Evolutionary conservation across 2,329 filamentous ascomycete genomes (phyloP), one percentile per base, ranked within the genome.

Genomic region (Cordyceps militaris): DNA sequence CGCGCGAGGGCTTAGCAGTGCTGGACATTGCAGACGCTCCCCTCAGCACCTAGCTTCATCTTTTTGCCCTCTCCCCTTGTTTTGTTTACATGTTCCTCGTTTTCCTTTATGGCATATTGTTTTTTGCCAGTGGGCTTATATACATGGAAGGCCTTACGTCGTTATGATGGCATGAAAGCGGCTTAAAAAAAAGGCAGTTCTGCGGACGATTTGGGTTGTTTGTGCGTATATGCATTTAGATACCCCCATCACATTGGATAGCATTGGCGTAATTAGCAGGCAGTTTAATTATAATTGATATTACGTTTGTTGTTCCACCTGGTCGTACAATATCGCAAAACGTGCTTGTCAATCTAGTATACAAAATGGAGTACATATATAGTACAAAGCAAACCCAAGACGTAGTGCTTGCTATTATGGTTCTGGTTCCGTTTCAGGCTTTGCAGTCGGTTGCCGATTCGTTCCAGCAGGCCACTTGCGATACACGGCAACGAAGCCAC

Each of bases 401-500:
- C 11, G 5, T 9, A 8, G 21, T 19, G 9, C 5, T 16, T 4
- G 3, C 3, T 16, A 6, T 28, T 28, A 30, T 26, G 21, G 23
- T 28, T 30, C 34, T 36, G n/a, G 32, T 23, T 53, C 21, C 24
- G 21, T 16, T 3, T 38, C 42, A 8, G 42, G 30, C 9, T 26
- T 19, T n/a, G 43, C 28, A 11, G 43, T 19, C 46, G 44, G 50
- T 11, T 21, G 30, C 7, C 16, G 16, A n/a, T n/a, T 48, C 10
- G 24, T 23, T 28, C 36, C 57, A n/a, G 50, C 57, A 3, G 67
- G 69, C 66, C 69, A 69, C 43, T 69, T 67, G 9, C 73, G 68
- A 50, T 72, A 64, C 5, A 76, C 67, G 21, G 70, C 73, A 21
- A 76, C 63, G 51, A 76, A 76, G 1, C 74, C 74, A 24, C 74